Evolutionary conservation across 352 stramenopile genomes (phyloP).

Genomic region (Globisporangium orthogonon): DNA sequence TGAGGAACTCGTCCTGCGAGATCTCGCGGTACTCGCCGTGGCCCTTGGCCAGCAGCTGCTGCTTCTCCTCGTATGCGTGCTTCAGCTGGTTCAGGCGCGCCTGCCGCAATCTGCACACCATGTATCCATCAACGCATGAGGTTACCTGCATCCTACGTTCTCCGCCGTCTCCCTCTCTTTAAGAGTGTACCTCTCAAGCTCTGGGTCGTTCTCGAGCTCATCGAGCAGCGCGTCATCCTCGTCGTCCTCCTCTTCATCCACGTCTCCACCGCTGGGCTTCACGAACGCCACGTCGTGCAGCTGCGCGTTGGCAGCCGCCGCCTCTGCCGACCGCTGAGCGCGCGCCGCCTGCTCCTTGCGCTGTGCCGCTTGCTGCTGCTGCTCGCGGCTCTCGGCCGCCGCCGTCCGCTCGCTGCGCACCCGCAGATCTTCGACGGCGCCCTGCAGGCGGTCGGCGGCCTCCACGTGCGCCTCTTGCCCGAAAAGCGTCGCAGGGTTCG

Average conservation of each 20-base stretch:
- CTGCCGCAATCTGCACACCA: conserved; percentile 56
- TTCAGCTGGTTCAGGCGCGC: conserved; percentile 73
- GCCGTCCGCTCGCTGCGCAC: conserved; percentile 34
- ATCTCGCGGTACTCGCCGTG: conserved; percentile 90
- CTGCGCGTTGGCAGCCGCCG: conserved; percentile 18
- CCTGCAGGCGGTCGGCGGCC: conserved; percentile 66
- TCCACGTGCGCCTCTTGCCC: conserved; percentile 61
- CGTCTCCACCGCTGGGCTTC: conserved; percentile 13
- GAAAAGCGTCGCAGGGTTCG: conserved; percentile 65
- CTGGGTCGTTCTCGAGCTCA: conserved; percentile 74
- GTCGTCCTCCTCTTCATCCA: conserved; percentile 28
- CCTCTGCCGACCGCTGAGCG: conserved; percentile 18
- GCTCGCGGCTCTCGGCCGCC: conserved; percentile 1
- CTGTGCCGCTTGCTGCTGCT: conserved; percentile 20
- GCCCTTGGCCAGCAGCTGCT: conserved; percentile 52
- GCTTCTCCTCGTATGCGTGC: conserved; percentile 50
- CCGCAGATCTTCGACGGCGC: conserved; percentile 67
- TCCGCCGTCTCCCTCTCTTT: not conserved
- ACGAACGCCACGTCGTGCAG: conserved; percentile 24
- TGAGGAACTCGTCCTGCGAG: conserved; percentile 93
- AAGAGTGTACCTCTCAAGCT: conserved; percentile 30
- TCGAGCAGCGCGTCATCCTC: conserved; percentile 60
- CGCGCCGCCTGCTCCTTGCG: conserved; percentile 21
- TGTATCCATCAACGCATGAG: not conserved
- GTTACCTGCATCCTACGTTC: too few relatives aligned